phyloP scores from a whole-genome alignment of 345 rosid species.

The Camelina sativa region DNA sequence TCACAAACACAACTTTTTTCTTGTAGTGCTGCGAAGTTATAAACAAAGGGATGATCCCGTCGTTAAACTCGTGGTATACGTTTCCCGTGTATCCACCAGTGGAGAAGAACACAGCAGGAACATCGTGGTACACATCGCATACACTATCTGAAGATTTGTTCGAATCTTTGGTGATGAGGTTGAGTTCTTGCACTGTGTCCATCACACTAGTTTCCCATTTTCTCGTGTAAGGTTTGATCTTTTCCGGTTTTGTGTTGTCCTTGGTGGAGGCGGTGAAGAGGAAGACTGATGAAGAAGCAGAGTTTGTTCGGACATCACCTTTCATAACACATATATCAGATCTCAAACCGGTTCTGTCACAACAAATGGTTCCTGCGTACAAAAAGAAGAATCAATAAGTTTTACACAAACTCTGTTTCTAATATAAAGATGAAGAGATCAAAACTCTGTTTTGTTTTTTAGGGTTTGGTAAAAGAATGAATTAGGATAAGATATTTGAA shows the following conservation, averaged over 20 bases:
- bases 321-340: slow-evolving; percentile 74
- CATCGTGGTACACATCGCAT: slow-evolving; percentile 69
- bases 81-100: slow-evolving; percentile 89
- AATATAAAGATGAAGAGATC: slow-evolving; percentile 7
- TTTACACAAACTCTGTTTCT: not conserved
- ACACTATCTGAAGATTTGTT: slow-evolving; percentile 20
- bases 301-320: slow-evolving; percentile 73
- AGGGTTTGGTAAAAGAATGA: not conserved
- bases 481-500: not conserved
- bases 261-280: slow-evolving; percentile 50
- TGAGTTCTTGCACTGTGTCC: slow-evolving; percentile 70
- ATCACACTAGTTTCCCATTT: slow-evolving; percentile 84
- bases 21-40: slow-evolving; percentile 76
- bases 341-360: slow-evolving; percentile 71
- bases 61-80: slow-evolving; percentile 84
- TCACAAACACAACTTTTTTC: slow-evolving; percentile 76
- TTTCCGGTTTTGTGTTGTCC: slow-evolving; percentile 49
- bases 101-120: slow-evolving; percentile 79
- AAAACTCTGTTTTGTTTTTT: slow-evolving; percentile 13
- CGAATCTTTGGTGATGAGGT: slow-evolving; percentile 51
- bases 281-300: slow-evolving; percentile 68
- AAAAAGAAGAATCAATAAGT: slow-evolving; percentile 19
- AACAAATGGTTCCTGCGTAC: slow-evolving; percentile 69
- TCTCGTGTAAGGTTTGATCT: slow-evolving; percentile 79
- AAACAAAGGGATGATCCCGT: slow-evolving; percentile 77